Evolutionary conservation across 2,329 filamentous ascomycete species (phyloP).

Genomic region (Dactylellina parvicollis): DNA sequence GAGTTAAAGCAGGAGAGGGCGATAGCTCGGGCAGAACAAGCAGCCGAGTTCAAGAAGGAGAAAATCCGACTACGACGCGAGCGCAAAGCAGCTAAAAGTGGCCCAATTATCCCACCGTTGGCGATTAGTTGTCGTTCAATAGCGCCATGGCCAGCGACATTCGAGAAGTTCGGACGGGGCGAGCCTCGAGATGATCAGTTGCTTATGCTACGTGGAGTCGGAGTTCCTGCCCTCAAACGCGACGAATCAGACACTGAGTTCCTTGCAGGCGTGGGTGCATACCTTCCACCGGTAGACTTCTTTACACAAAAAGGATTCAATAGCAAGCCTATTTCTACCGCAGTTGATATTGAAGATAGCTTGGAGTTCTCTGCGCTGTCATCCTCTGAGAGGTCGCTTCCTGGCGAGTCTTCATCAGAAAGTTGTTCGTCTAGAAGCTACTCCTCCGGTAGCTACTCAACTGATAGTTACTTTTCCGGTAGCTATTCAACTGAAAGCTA

Average conservation of each 20-base stretch:
- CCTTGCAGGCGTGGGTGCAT: too few species aligned
- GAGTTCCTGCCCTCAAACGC: background rate
- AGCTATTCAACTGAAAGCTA: too few species aligned
- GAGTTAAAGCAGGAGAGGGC: background rate
- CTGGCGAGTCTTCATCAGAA: too few species aligned
- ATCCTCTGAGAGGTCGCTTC: too few species aligned
- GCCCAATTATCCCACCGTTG: background rate
- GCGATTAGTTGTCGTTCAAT: background rate
- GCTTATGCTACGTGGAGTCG: background rate
- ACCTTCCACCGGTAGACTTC: too few species aligned
- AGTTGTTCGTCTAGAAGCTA: too few species aligned
- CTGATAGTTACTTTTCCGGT: too few species aligned
- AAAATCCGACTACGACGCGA: background rate
- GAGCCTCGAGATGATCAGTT: background rate
- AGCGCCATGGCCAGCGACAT: background rate
- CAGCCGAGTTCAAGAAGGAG: background rate
- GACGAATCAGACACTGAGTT: background rate
- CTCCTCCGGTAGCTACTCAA: too few species aligned
- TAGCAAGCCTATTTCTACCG: too few species aligned
- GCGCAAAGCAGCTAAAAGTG: background rate
- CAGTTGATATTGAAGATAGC: too few species aligned
- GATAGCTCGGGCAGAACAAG: background rate
- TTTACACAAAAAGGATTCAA: too few species aligned
- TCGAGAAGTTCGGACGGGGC: background rate
- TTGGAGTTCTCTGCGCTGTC: too few species aligned